A percentile compares a stretch with the other conserved stretches of the same genome.
phyloP scores from a whole-genome alignment of 768 basidiomycete species.

The Psilocybe cubensis region DNA sequence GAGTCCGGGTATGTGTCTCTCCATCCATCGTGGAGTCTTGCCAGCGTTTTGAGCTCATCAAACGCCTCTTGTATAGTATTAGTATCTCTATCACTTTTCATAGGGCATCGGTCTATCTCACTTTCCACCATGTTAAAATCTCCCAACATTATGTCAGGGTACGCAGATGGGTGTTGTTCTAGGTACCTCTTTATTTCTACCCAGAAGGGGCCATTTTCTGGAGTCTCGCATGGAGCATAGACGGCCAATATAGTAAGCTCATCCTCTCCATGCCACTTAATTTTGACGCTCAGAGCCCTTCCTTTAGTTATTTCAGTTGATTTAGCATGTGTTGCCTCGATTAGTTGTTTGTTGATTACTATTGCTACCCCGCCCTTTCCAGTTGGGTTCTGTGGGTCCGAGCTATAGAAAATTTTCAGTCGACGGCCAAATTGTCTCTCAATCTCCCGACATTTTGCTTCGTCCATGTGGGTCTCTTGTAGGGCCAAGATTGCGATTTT shows the following conservation, averaged over 20 bases:
- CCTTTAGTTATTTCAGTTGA: conserved; percentile 25
- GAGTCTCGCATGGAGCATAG: conserved; percentile 35
- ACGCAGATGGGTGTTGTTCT: background rate
- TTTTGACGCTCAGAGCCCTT: conserved; percentile 22
- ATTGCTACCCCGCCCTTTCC: conserved; percentile 32
- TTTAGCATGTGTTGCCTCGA: conserved; percentile 9
- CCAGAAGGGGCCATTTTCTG: conserved; percentile 13
- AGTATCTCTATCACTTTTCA: conserved; percentile 16
- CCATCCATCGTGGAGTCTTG: conserved; percentile 36
- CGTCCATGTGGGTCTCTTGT: conserved; percentile 35
- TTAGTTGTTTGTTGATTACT: conserved; percentile 32
- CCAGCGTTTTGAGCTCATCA: conserved; percentile 18
- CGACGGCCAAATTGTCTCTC: conserved; percentile 5
- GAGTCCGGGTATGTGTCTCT: conserved; percentile 23
- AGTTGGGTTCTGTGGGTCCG: conserved; percentile 21
- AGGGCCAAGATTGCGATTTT: conserved; percentile 31
- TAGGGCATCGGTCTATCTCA: conserved; percentile 36
- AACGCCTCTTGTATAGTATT: conserved; percentile 14
- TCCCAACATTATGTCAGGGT: conserved; percentile 37
- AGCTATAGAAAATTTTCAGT: conserved; percentile 22
- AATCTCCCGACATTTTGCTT: conserved; percentile 8
- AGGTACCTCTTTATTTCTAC: background rate
- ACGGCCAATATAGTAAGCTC: conserved; percentile 30
- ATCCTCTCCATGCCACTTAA: conserved; percentile 17
- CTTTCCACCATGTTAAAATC: conserved; percentile 49